Evolutionary conservation across 352 stramenopile species (phyloP).

Genomic region (Globisporangium nodosum): DNA sequence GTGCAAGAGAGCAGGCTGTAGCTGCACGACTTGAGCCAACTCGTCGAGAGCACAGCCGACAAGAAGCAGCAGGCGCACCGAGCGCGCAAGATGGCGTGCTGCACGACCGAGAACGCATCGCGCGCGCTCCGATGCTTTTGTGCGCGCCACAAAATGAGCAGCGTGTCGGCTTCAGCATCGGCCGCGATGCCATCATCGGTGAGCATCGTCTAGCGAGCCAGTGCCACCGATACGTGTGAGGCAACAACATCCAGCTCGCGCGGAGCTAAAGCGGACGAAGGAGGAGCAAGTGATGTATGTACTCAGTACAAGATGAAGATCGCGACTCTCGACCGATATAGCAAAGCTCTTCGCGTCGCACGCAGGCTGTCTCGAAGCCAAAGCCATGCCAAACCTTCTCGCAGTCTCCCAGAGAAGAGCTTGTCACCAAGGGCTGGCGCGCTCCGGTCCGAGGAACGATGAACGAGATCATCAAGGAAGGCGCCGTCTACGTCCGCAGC

Average conservation of each 20-base stretch:
- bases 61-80: not conserved
- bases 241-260: too few relatives aligned
- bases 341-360: too few relatives aligned
- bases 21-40: not conserved
- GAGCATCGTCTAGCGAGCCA: too few relatives aligned
- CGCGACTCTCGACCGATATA: too few relatives aligned
- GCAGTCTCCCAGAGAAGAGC: too few relatives aligned
- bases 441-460: not conserved
- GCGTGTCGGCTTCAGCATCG: not conserved
- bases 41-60: constrained; percentile 2
- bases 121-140: constrained; percentile 10
- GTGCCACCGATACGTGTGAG: too few relatives aligned
- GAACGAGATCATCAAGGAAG: constrained; percentile 43
- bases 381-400: too few relatives aligned
- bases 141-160: constrained; percentile 5
- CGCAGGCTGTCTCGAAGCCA: too few relatives aligned
- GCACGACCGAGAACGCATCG: constrained; percentile 1
- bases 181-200: not conserved
- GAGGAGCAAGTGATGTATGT: too few relatives aligned
- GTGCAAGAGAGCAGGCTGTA: not conserved
- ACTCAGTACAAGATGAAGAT: too few relatives aligned
- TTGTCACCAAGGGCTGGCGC: too few relatives aligned
- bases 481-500: constrained; percentile 46
- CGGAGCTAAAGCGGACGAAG: too few relatives aligned
- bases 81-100: constrained; percentile 6